Percentiles rank a stretch among this genome's conserved stretches.
These are phyloP conservation scores for Cladosporium sp. DNA, from an alignment of 2,329 filamentous ascomycete species.

Conservation along the genomic window DNA sequence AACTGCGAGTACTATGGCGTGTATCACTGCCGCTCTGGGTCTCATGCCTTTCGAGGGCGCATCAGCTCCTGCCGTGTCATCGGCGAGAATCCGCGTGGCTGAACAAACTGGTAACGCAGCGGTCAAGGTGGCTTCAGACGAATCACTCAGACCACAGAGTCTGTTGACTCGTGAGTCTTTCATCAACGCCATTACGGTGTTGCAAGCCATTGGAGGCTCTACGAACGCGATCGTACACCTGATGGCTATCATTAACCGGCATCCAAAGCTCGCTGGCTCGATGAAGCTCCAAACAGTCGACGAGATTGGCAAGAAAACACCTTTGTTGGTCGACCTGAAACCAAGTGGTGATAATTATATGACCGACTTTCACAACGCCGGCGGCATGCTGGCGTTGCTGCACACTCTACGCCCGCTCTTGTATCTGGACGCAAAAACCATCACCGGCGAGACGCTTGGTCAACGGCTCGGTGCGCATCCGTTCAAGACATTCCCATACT, in stretches of 20 bases:
- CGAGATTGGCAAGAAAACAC: constrained; percentile 49
- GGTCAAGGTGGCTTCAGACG: constrained; percentile 42
- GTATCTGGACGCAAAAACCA: constrained; percentile 48
- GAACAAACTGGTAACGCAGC: constrained; percentile 55
- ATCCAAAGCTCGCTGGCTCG: constrained; percentile 47
- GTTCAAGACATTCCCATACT: constrained; percentile 46
- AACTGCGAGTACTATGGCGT: constrained; percentile 59
- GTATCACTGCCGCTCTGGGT: constrained; percentile 53
- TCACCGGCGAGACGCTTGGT: constrained; percentile 50
- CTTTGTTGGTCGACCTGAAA: constrained; percentile 54
- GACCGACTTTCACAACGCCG: constrained; percentile 57
- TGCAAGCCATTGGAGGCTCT: constrained; percentile 48
- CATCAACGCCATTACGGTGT: constrained; percentile 47
- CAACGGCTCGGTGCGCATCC: constrained; percentile 46
- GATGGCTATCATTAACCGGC: constrained; percentile 51
- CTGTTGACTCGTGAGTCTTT: constrained; percentile 51
- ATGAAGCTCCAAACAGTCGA: constrained; percentile 51
- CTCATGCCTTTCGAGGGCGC: constrained; percentile 56
- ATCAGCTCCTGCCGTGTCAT: constrained; percentile 55
- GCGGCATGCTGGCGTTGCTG: constrained; percentile 52
- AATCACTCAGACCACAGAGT: constrained; percentile 42
- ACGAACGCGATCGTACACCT: constrained; percentile 48
- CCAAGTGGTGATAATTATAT: constrained; percentile 57
- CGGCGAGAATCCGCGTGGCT: constrained; percentile 53
- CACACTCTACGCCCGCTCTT: constrained; percentile 50